Evolutionary conservation across 257 asterid species (phyloP), one percentile per base, ranked within the genome.

Genomic region (Vinca minor): DNA sequence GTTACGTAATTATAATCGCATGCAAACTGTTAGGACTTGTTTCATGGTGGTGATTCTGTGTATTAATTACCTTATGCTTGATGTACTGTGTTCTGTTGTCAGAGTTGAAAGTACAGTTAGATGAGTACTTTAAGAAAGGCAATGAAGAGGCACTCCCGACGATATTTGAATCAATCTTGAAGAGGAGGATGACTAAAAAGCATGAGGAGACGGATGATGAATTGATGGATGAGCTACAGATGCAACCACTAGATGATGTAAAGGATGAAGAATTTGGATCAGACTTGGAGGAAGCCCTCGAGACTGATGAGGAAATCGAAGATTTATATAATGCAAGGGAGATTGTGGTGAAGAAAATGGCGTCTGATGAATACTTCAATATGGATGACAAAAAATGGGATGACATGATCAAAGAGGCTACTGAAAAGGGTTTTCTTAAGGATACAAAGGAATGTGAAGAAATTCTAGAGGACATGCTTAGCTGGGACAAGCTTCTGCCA

Each of bases 401-500:
- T 68, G 95, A 85, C 39, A 83, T 88, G 91, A 73, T 92, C 66
- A 77, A 71, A 68, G 95, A 83, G 75, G 87, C 89, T 23, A 67
- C 66, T 7, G 86, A 81, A 65, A 77, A 83, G 44, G 96, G 96
- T 21, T 58, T 55, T 81, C 82, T 88, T 57, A 67, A 73, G 54
- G 91, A 87, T 78, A 81, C 88, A 7, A 87, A 56, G 66, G 98
- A 92, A 73, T 82, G 91, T 66, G 96, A 92, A 76, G 82, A 73
- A 17, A 70, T 87, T 64, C 67, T 92, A n/a, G 95, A 92, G 78
- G 96, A 92, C 73, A 85, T 89, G 96, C 85, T 81, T 71, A 69
- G 72, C 70, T 87, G 88, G 91, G 95, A 89, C 73, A 92, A 82
- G 66, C 94, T 87, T 71, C 77, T 89, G 34, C 98, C 96, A 58